Percentiles rank a stretch among this genome's conserved stretches.
These are phyloP conservation scores for Chrysoporthe deuterocubensis DNA, from an alignment of 2,329 filamentous ascomycete species.

Conservation along the genomic window DNA sequence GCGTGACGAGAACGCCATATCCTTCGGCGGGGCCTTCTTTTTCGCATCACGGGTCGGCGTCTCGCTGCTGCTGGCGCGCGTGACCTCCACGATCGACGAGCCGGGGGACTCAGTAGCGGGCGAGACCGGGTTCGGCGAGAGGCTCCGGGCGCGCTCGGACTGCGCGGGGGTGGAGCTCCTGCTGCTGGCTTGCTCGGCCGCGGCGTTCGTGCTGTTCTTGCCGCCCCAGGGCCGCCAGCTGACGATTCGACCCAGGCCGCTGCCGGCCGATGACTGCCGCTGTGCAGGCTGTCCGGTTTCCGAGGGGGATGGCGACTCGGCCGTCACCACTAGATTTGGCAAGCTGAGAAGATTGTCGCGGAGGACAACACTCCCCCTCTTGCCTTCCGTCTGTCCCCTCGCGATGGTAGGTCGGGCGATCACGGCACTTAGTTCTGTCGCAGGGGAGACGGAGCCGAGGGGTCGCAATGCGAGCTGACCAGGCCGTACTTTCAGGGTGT, in stretches of 20 bases:
- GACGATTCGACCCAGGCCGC: slow-evolving; percentile 48
- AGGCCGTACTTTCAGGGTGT: slow-evolving; percentile 75
- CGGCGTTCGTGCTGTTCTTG: slow-evolving; percentile 7
- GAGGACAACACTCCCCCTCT: slow-evolving; percentile 58
- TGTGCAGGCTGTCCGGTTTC: neutral
- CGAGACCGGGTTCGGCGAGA: slow-evolving; percentile 23
- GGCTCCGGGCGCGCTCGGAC: slow-evolving; percentile 18
- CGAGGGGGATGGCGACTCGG: neutral
- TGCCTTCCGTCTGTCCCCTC: slow-evolving; percentile 43
- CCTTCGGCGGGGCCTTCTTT: slow-evolving; percentile 17
- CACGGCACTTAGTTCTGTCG: slow-evolving; percentile 62
- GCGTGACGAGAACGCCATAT: slow-evolving; percentile 23
- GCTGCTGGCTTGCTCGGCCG: neutral
- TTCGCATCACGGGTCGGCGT: slow-evolving; percentile 6
- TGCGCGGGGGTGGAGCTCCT: slow-evolving; percentile 14
- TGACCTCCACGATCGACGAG: slow-evolving; percentile 23
- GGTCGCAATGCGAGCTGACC: slow-evolving; percentile 70
- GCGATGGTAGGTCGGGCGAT: slow-evolving; percentile 63
- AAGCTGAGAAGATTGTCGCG: slow-evolving; percentile 57
- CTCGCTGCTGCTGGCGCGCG: slow-evolving; percentile 1
- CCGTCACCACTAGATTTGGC: slow-evolving; percentile 38
- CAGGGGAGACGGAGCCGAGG: slow-evolving; percentile 56
- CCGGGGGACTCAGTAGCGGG: slow-evolving; percentile 19
- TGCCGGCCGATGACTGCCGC: slow-evolving; percentile 31
- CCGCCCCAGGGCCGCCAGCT: slow-evolving; percentile 54